Base-by-base conservation (phyloP, 148 eudicot genomes). In the Agrostemma githago region DNA sequence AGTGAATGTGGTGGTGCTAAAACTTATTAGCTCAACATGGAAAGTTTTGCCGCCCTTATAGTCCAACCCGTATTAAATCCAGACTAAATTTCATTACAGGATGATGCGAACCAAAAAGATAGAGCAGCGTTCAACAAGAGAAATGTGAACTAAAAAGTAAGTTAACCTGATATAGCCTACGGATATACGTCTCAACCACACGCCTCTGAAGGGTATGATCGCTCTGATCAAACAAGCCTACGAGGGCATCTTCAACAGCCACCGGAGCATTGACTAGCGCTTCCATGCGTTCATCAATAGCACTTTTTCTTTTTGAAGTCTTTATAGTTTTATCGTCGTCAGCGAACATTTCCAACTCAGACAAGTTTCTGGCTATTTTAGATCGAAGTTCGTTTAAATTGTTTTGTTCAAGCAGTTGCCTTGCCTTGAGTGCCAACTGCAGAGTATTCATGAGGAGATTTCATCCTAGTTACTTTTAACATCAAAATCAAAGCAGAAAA, bases 191-290 rank as follows among this genome's bases (percentile, higher is more conserved):
- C 92, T 92, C 99, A 44, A 96, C 94, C 79, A 96, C 99, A 56
- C 99, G 90, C 68, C 99, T 82, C 71, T 90, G 99, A 76, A 96
- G 93, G 57, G 99, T 96, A 73, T 90, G 99, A 87, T 96, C 99
- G 74, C 95, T 82, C 63, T 96, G 99, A 85, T 96, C 99, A 82
- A 96, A 96, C 78, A 96, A 88, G 83, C 97, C 99, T 41, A 96
- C 87, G 60, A 96, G 97, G 63, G 99, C 99, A 83, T 96, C 99
- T 85, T 96, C 99, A 74, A 96, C 97, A 48, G 99, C 97, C 72
- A 90, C 77, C 46, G 99, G 96, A 82, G 94, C 88, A 77, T 89
- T 88, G 59, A 96, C 99, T 70, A 96, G 97, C 74, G 87, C 96
- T 80, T 96, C 99, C 92, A 96, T 92, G 59, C 99, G 84, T 77